phyloP scores from a whole-genome alignment of 345 rosid genomes.

The Conringia planisiliqua region DNA sequence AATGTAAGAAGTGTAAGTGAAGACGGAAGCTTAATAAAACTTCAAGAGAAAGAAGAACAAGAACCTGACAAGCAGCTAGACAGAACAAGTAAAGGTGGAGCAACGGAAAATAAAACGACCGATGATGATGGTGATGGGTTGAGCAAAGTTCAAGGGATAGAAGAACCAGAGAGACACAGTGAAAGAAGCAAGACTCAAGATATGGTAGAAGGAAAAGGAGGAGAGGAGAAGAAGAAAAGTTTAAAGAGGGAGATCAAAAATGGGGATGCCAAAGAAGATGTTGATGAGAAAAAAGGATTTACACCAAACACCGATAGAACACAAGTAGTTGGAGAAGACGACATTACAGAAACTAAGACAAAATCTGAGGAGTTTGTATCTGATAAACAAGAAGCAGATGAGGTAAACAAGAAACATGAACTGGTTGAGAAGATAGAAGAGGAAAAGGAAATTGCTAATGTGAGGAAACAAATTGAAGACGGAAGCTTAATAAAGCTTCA shows the following conservation, averaged over 20 bases:
- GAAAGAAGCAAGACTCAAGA: slow-evolving; percentile 9
- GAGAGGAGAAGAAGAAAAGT: not conserved
- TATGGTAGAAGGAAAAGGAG: not conserved
- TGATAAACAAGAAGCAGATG: not conserved
- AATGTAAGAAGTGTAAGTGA: not conserved
- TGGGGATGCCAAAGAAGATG: not conserved
- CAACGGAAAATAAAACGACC: not conserved
- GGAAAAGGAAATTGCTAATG: not conserved
- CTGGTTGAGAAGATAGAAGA: slow-evolving; percentile 7
- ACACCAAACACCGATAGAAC: not conserved
- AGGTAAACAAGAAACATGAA: not conserved
- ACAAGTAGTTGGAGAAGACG: not conserved
- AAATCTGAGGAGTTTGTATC: not conserved
- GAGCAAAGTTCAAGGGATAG: slow-evolving; percentile 11
- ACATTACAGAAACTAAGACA: slow-evolving; percentile 1
- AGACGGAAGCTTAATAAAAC: not conserved
- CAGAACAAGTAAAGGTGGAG: not conserved
- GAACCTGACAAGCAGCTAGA: slow-evolving; percentile 11
- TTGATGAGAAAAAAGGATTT: slow-evolving; percentile 9
- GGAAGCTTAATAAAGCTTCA: not conserved
- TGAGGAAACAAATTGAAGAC: not conserved
- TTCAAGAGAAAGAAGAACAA: not conserved
- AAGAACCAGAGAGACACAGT: slow-evolving; percentile 1
- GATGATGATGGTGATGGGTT: not conserved
- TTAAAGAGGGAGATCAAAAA: not conserved